Base-by-base conservation (phyloP, 169 alveolate genomes). In the Plasmodium berghei region DNA sequence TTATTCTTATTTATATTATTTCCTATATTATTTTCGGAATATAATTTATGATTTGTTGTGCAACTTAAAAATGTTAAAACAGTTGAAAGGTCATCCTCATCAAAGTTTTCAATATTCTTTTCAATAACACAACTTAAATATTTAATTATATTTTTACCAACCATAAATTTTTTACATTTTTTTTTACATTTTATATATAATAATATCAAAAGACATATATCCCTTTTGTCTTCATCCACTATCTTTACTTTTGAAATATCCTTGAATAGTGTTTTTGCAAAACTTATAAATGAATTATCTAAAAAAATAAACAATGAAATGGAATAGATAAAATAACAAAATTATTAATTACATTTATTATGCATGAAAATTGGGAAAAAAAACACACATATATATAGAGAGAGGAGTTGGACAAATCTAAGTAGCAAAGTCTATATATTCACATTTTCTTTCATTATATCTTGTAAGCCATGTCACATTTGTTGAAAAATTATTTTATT, bases 61-160 rank as follows among this genome's bases (percentile, higher is more conserved):
- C 89, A 63, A 14, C 54, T 63, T 48, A 75, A 54, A 67, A 75
- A 75, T 16, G 66, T 75, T 42, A 75, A 26, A 24, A 75, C 89
- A 18, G 89, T 75, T 52, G 89, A 75, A 22, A 75, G 70, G 6
- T 75, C 89, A 14, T 75, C 89, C 22, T 75, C 89, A 62, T 75
- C 89, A 45, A 75, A 66, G 46, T 75, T 28, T 16, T 63, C 89
- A 28, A 75, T 12, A 64, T 75, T 75, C 48, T 75, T 59, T 63
- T 75, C 89, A 42, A 75, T 64, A 28, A 67, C 28, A n/a, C n/a
- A 46, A 9, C 20, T 75, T 75, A 75, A 24, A 56, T 58, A 54
- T 20, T 75, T 75, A 63, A 75, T 75, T 75, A 9, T 34, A 49
- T 46, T 48, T 45, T 75, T 46, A 14, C 48, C 89, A 22, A 63